Evolutionary conservation across 1,284 basidiomycete species (phyloP), one percentile per base, ranked within the genome.

Genomic region (Phlebopus sp.): DNA sequence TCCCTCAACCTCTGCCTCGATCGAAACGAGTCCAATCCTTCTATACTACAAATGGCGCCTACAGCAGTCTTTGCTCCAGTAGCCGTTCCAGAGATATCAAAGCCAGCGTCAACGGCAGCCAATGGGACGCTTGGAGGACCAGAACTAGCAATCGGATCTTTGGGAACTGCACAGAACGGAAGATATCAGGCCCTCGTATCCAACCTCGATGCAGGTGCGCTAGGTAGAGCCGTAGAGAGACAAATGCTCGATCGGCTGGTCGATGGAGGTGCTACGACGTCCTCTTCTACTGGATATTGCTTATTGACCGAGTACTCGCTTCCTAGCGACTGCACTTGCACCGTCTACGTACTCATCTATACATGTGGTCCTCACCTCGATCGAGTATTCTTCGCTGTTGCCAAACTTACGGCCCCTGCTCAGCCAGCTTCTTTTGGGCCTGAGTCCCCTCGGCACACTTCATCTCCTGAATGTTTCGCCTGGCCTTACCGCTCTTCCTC

Each of bases 181-280:
- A 76, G 75, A 59, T 91, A 91, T 61, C 88, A 90, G 60, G 68
- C 74, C 5, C 66, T 87, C 49, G 75, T 90, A 44, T 74, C 78
- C 3, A 71, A 75, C 49, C 68, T 90, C 43, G 78, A 81, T 65
- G 63, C 67, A 48, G 72, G 47, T 62, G 21, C 50, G 17, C 31
- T 27, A 18, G 49, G 72, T 14, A 66, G 76, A 50, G 62, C 67
- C 32, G 81, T 88, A 35, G 86, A 90, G 57, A 81, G 76, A 56
- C 81, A 89, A 61, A 80, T 91, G 71, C 68, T 90, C 29, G 89
- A 91, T 62, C 75, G 88, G 54, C 67, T 91, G 48, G 69, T 90
- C 17, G 89, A 87, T 64, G 75, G 77, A 74, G 88, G 88, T 90
- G 59, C 27, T 9, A 8, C 40, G 71, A 27, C 42, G 21, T 51